phyloP scores from a whole-genome alignment of 148 eudicot species.

The Bassia scoparia region DNA sequence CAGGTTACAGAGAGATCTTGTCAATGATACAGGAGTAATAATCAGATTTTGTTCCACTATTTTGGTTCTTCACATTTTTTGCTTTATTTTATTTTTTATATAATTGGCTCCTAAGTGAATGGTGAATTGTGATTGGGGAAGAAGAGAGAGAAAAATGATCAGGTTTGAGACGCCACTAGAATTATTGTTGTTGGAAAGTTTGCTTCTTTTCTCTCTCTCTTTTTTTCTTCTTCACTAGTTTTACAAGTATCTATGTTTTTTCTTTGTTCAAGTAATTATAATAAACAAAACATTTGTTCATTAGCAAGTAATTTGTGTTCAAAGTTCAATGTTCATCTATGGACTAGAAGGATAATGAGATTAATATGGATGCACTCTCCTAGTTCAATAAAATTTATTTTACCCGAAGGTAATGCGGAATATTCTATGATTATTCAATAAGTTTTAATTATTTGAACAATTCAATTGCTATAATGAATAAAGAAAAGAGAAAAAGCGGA shows the following conservation, averaged over 20 bases:
- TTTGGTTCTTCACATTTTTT: neutral
- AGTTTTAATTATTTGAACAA: too few species aligned
- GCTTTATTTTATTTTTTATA: too few species aligned
- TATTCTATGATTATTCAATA: too few species aligned
- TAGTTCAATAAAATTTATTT: too few species aligned
- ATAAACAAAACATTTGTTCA: neutral
- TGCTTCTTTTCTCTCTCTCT: neutral
- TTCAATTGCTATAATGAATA: too few species aligned
- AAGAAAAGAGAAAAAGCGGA: too few species aligned
- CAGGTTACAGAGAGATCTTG: neutral
- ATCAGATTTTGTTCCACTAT: neutral
- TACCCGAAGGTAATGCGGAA: too few species aligned
- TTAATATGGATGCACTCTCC: too few species aligned
- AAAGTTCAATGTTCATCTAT: too few species aligned
- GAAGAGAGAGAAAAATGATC: neutral
- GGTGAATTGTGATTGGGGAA: neutral
- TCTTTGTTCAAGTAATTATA: neutral
- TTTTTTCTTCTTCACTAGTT: neutral
- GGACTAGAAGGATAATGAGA: too few species aligned
- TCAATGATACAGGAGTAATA: neutral
- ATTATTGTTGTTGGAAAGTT: constrained; percentile 7
- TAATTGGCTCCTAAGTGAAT: neutral
- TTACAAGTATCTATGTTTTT: too few species aligned
- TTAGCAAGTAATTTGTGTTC: neutral
- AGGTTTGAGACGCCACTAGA: constrained; percentile 7